Evolutionary conservation across 768 basidiomycete species (phyloP), one percentile per base, ranked within the genome.

Genomic region (Amanita muscaria): DNA sequence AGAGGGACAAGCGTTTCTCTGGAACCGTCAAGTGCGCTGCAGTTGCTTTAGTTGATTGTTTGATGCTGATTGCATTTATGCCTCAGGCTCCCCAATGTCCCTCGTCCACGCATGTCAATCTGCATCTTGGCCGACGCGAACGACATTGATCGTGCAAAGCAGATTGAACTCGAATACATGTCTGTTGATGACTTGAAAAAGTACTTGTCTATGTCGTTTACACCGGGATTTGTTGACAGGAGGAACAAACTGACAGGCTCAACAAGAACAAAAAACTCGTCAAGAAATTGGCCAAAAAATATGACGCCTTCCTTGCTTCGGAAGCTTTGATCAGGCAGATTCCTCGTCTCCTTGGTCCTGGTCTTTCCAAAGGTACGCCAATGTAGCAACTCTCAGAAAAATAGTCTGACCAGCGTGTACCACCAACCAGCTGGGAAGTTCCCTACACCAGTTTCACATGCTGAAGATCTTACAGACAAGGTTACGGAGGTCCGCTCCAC

Each of bases 221-320:
- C 15, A 19, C 19, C 1, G 37, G 12, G n/a, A 25, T 22, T 23
- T 11, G 46, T 23, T 27, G 24, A 37, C 34, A 11, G 52, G 22
- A 35, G 19, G 16, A n/a, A n/a, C n/a, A n/a, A 3, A 32, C 10
- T 12, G n/a, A 18, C 37, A 90, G 88, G 69, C 79, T 97, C 53
- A 96, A 94, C 84, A 94, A 96, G 75, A 99, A 98, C 80, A 98
- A 99, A 78, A 99, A 99, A 73, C 88, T 99, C 51, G 96, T 98
- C 62, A 99, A 98, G 79, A 96, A 96, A 74, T 88, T 98, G 56
- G 94, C 94, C 54, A 97, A 98, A 77, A 97, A 97, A 66, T 93
- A 97, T 73, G 93, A 99, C 58, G 92, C 94, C 48, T 99, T 99
- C 84, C 73, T 99, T 54, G 80, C 94, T 27, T 98, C 96, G 47